Evolutionary conservation across 1,284 basidiomycete species (phyloP).

Genomic region (Malassezia sp.): DNA sequence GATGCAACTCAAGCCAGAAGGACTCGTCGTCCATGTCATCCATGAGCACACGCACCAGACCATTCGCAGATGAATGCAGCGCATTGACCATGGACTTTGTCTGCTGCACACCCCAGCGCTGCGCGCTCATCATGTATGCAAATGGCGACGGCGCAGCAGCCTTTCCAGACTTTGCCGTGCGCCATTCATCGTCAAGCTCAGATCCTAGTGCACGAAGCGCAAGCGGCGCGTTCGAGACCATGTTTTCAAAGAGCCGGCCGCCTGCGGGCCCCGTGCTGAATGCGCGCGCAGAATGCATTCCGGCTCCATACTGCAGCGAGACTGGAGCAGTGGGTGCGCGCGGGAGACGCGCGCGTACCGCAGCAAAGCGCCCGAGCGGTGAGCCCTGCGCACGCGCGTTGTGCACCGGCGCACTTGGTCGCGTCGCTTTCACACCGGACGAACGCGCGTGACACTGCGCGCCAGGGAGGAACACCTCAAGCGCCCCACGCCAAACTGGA

Average conservation of each 20-base stretch:
- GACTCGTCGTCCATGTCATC: too few relatives aligned
- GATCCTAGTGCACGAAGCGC: background rate
- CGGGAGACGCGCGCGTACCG: conserved; percentile 4
- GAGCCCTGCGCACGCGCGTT: background rate
- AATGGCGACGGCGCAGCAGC: background rate
- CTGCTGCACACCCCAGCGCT: background rate
- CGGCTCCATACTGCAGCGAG: background rate
- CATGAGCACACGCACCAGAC: too few relatives aligned
- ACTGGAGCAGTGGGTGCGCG: background rate
- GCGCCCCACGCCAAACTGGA: background rate
- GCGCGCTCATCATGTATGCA: background rate
- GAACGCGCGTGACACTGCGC: background rate
- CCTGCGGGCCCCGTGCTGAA: background rate
- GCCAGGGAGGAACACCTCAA: background rate
- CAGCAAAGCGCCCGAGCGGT: conserved; percentile 1
- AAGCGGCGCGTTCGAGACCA: conserved; percentile 3
- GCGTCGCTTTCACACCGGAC: background rate
- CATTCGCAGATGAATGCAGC: too few relatives aligned
- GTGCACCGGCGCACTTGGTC: background rate
- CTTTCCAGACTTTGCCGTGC: background rate
- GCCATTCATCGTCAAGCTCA: background rate
- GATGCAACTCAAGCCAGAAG: too few relatives aligned
- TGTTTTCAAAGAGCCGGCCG: conserved; percentile 8
- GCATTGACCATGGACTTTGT: background rate
- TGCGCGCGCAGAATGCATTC: conserved; percentile 6